Conservation (phyloP, 2,329 filamentous ascomycete genomes). For the Didymella arachidicola region DNA sequence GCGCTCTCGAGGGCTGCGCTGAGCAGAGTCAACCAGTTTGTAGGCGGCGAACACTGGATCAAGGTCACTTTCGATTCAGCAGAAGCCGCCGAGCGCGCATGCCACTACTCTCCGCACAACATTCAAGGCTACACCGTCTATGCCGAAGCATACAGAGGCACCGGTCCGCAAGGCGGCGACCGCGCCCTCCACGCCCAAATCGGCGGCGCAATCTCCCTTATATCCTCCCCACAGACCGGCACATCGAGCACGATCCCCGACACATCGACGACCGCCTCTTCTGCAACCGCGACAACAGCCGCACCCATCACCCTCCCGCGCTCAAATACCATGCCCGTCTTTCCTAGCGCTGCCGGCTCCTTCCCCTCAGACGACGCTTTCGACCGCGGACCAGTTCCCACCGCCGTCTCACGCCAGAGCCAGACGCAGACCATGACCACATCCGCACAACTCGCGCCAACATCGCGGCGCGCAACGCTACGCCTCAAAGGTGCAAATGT, state of each 20-base stretch:
- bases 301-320: slow-evolving; percentile 24
- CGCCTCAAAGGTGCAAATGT: slow-evolving; percentile 46
- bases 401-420: slow-evolving; percentile 47
- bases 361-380: slow-evolving; percentile 34
- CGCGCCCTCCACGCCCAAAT: slow-evolving; percentile 51
- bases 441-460: slow-evolving; percentile 31
- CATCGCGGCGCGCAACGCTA: slow-evolving; percentile 35
- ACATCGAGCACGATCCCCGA: slow-evolving; percentile 44
- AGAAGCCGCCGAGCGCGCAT: slow-evolving; percentile 58
- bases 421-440: slow-evolving; percentile 28
- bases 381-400: slow-evolving; percentile 18
- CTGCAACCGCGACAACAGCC: slow-evolving; percentile 41
- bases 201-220: slow-evolving; percentile 35
- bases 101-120: slow-evolving; percentile 56
- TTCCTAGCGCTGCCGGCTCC: slow-evolving; percentile 28
- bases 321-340: slow-evolving; percentile 29
- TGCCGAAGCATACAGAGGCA: slow-evolving; percentile 57
- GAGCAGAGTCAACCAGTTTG: slow-evolving; percentile 79
- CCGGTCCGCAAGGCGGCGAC: slow-evolving; percentile 54
- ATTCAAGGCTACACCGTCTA: slow-evolving; percentile 58
- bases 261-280: slow-evolving; percentile 52
- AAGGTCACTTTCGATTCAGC: slow-evolving; percentile 62
- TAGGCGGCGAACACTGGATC: slow-evolving; percentile 90
- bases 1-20: slow-evolving; percentile 76
- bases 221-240: slow-evolving; percentile 47